Conservation (phyloP, 2,329 filamentous ascomycete genomes). For the Epichloe bromicola region DNA sequence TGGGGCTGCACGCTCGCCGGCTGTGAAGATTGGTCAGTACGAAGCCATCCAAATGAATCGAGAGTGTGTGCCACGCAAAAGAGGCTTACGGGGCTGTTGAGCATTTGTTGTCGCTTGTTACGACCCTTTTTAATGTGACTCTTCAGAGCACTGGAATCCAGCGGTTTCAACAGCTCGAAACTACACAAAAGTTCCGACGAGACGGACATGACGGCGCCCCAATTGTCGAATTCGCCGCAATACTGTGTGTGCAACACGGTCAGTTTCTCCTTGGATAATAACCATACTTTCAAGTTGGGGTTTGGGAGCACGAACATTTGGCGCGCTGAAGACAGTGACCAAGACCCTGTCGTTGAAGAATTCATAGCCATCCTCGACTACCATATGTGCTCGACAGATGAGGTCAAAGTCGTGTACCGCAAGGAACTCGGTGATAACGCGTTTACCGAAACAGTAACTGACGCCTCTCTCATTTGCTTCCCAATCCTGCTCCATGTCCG, state of each 20-base stretch:
- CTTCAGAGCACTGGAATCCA: slow-evolving; percentile 92
- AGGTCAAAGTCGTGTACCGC: slow-evolving; percentile 93
- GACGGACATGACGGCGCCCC: slow-evolving; percentile 98
- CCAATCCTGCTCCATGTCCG: slow-evolving; percentile 97
- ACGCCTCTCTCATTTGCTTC: slow-evolving; percentile 94
- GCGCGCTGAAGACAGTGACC: slow-evolving; percentile 94
- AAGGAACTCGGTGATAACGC: slow-evolving; percentile 93
- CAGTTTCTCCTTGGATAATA: neutral
- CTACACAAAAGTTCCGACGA: slow-evolving; percentile 87
- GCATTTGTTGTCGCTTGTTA: slow-evolving; percentile 86
- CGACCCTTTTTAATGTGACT: slow-evolving; percentile 98
- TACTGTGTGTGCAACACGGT: slow-evolving; percentile 48
- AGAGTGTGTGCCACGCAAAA: neutral
- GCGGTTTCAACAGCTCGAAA: slow-evolving; percentile 90
- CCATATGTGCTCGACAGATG: slow-evolving; percentile 96
- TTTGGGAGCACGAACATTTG: slow-evolving; percentile 59
- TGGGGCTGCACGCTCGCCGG: slow-evolving; percentile 43
- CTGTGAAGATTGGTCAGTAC: slow-evolving; percentile 18
- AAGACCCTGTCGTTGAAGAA: slow-evolving; percentile 94
- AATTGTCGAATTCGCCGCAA: slow-evolving; percentile 97
- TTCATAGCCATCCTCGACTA: slow-evolving; percentile 97
- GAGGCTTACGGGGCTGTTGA: slow-evolving; percentile 81
- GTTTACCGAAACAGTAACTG: slow-evolving; percentile 97
- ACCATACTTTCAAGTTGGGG: neutral
- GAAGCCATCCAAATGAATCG: neutral